Conservation (phyloP, 2,329 filamentous ascomycete species). For the Fusarium ramigenum region DNA sequence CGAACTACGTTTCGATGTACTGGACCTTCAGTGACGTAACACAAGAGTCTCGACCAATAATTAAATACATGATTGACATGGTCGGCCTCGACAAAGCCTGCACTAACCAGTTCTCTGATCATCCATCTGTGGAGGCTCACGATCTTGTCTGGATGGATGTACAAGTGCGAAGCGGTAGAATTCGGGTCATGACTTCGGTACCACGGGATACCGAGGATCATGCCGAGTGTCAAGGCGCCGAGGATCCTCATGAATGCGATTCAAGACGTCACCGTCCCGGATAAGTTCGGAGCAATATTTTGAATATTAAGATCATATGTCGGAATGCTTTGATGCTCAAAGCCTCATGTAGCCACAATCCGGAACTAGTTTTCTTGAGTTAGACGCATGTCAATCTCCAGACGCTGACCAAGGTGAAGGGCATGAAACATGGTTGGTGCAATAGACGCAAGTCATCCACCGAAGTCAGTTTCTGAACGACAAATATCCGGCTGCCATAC, state of each 20-base stretch:
- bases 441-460: slow-evolving; percentile 3
- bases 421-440: slow-evolving; percentile 11
- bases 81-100: background rate
- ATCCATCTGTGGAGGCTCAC: background rate
- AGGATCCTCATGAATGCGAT: slow-evolving; percentile 22
- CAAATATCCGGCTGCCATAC: background rate
- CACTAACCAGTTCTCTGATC: background rate
- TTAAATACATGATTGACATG: background rate
- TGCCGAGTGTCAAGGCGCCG: slow-evolving; percentile 27
- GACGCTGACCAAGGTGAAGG: slow-evolving; percentile 31
- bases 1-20: background rate
- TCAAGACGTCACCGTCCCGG: slow-evolving; percentile 34
- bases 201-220: slow-evolving; percentile 41
- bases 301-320: slow-evolving; percentile 10
- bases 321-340: slow-evolving; percentile 11
- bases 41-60: background rate
- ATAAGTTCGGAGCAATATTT: slow-evolving; percentile 23
- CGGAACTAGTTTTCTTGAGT: slow-evolving; percentile 20
- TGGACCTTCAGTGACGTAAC: background rate
- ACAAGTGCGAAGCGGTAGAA: slow-evolving; percentile 25
- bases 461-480: slow-evolving; percentile 2
- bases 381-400: slow-evolving; percentile 31
- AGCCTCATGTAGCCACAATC: slow-evolving; percentile 32
- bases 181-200: slow-evolving; percentile 30
- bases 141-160: slow-evolving; percentile 20